A percentile compares a stretch with the other conserved stretches of the same genome.
phyloP scores from a whole-genome alignment of 2,329 filamentous ascomycete species.

The Colletotrichum trifolii region DNA sequence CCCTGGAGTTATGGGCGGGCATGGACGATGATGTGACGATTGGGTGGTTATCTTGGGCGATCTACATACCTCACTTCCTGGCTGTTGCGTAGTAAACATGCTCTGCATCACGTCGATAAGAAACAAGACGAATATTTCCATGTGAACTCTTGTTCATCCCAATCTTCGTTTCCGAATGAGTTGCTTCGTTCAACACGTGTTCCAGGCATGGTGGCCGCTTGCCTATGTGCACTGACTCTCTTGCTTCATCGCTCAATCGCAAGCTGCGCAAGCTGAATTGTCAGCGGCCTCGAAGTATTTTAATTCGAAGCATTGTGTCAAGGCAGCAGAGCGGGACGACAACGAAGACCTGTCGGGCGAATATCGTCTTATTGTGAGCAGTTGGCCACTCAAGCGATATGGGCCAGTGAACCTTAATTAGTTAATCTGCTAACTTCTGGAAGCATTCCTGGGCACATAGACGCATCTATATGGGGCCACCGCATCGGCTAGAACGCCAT shows the following conservation, averaged over 20 bases:
- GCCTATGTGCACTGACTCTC: no score
- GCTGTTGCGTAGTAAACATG: slow-evolving; percentile 9
- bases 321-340: no score
- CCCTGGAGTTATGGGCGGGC: slow-evolving; percentile 21
- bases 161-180: neutral
- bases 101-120: slow-evolving; percentile 15
- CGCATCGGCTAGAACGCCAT: neutral
- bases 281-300: no score
- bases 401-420: slow-evolving; percentile 15
- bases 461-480: slow-evolving; percentile 4
- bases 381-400: slow-evolving; percentile 12
- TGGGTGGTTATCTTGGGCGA: slow-evolving; percentile 25
- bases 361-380: slow-evolving; percentile 3
- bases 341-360: neutral
- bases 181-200: no score
- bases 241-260: no score
- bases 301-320: no score
- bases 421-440: slow-evolving; percentile 2
- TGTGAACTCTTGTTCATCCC: slow-evolving; percentile 1
- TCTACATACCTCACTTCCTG: slow-evolving; percentile 31
- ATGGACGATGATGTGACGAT: slow-evolving; percentile 35
- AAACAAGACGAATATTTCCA: slow-evolving; percentile 23
- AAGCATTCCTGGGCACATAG: slow-evolving; percentile 1
- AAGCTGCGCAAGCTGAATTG: no score
- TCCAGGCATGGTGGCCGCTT: no score